A percentile compares a stretch with the other conserved stretches of the same genome.
Conservation (phyloP, 192 early-diverging fungal genomes). For the Coemansia sp. region DNA sequence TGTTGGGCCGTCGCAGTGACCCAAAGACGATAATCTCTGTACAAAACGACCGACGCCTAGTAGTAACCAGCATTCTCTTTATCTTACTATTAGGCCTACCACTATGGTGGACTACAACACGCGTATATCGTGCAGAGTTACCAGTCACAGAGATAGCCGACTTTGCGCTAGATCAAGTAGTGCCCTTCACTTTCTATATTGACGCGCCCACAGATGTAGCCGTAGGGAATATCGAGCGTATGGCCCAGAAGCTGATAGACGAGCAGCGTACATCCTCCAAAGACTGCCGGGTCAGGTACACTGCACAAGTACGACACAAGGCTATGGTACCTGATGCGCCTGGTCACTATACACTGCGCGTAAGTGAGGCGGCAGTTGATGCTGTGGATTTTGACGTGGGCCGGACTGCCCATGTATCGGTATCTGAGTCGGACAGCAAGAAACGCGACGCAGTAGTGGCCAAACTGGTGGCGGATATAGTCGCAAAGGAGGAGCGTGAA, state of each 20-base stretch:
- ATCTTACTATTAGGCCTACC: constrained; percentile 48
- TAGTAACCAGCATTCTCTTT: constrained; percentile 41
- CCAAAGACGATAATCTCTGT: constrained; percentile 40
- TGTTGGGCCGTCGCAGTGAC: constrained; percentile 21
- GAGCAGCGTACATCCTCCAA: constrained; percentile 8
- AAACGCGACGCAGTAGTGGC: not conserved
- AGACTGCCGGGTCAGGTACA: constrained; percentile 34
- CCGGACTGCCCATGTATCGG: constrained; percentile 11
- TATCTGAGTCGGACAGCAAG: not conserved
- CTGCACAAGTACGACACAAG: not conserved
- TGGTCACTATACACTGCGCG: constrained; percentile 43
- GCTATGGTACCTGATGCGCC: constrained; percentile 21
- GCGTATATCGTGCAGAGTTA: constrained; percentile 54
- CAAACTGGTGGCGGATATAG: constrained; percentile 17
- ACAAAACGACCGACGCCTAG: constrained; percentile 47
- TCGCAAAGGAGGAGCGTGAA: constrained; percentile 35
- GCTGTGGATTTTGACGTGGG: constrained; percentile 11
- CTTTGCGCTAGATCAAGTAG: constrained; percentile 18
- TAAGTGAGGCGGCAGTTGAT: constrained; percentile 1
- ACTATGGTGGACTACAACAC: constrained; percentile 58
- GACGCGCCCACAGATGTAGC: constrained; percentile 18
- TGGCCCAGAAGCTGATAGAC: constrained; percentile 21
- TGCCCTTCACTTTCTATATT: constrained; percentile 40
- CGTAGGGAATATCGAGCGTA: constrained; percentile 1
- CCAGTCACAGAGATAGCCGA: constrained; percentile 26